Percentiles rank a stretch among this genome's conserved stretches.
phyloP scores from a whole-genome alignment of 2,329 filamentous ascomycete species.

The Didymella pinodella region DNA sequence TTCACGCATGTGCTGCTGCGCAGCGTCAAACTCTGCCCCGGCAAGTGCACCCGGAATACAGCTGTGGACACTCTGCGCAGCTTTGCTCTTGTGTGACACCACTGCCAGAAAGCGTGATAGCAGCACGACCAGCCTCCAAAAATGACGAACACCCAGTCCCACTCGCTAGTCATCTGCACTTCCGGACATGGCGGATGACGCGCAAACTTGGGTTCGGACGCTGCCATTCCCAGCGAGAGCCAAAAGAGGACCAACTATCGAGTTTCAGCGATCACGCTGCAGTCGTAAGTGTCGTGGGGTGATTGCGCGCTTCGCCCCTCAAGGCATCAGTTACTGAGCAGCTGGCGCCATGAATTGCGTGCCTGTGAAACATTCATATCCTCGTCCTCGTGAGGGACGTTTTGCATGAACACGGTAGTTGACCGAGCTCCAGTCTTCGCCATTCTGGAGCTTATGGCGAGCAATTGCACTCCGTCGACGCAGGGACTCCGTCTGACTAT shows the following conservation, averaged over 20 bases:
- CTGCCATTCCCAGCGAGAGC: slow-evolving; percentile 33
- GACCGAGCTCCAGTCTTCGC: slow-evolving; percentile 25
- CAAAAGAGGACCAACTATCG: slow-evolving; percentile 32
- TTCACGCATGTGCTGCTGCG: slow-evolving; percentile 16
- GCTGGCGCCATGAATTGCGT: slow-evolving; percentile 18
- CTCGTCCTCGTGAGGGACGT: slow-evolving; percentile 17
- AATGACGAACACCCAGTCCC: slow-evolving; percentile 32
- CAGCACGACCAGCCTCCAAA: slow-evolving; percentile 27
- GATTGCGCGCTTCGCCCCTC: slow-evolving; percentile 11
- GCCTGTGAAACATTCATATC: slow-evolving; percentile 10
- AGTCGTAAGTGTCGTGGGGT: slow-evolving; percentile 13
- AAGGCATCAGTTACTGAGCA: slow-evolving; percentile 1
- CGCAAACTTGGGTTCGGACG: slow-evolving; percentile 41
- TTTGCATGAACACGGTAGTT: slow-evolving; percentile 21
- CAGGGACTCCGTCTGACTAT: slow-evolving; percentile 38
- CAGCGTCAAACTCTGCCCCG: slow-evolving; percentile 5
- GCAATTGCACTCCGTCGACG: slow-evolving; percentile 24
- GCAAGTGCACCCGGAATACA: slow-evolving; percentile 1
- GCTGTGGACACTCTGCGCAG: background rate
- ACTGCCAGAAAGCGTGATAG: slow-evolving; percentile 27
- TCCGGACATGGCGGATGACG: slow-evolving; percentile 43
- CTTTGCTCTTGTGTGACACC: slow-evolving; percentile 25
- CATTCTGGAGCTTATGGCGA: slow-evolving; percentile 29
- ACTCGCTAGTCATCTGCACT: slow-evolving; percentile 45
- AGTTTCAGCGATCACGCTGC: slow-evolving; percentile 44